phyloP scores from a whole-genome alignment of 2,329 filamentous ascomycete species.

The Sodiomyces alkalinus region DNA sequence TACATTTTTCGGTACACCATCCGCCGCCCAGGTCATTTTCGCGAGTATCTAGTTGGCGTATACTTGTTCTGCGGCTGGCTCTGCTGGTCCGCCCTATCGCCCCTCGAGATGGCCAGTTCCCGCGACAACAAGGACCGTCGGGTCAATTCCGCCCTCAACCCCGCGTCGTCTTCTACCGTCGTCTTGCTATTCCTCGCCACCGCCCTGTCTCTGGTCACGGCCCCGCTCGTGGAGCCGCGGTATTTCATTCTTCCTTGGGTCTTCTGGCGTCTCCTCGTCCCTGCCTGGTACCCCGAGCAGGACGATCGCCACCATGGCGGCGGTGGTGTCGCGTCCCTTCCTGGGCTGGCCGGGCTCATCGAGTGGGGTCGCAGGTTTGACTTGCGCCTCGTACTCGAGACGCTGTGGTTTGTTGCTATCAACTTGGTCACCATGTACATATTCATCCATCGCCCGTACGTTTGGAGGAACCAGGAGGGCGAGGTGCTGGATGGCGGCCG shows the following conservation, averaged over 20 bases:
- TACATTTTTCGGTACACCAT: constrained; percentile 85
- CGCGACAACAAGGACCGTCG: neutral
- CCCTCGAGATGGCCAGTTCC: too few species aligned
- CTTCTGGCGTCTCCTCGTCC: constrained; percentile 74
- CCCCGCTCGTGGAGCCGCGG: constrained; percentile 83
- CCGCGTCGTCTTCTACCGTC: constrained; percentile 31
- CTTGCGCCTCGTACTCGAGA: constrained; percentile 43
- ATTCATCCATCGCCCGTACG: constrained; percentile 53
- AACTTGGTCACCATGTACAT: constrained; percentile 54
- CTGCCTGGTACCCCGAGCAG: too few species aligned
- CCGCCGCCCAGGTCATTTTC: constrained; percentile 44
- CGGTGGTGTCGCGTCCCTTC: neutral
- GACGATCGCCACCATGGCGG: constrained; percentile 3
- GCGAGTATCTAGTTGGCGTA: constrained; percentile 50
- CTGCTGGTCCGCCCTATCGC: constrained; percentile 50
- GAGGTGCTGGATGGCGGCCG: constrained; percentile 35
- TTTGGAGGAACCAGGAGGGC: constrained; percentile 43
- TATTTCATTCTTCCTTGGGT: constrained; percentile 96
- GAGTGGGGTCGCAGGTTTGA: constrained; percentile 17
- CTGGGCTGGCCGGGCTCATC: constrained; percentile 3
- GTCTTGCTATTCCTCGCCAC: constrained; percentile 53
- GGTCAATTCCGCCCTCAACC: too few species aligned
- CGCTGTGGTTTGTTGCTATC: constrained; percentile 50
- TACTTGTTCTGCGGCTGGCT: constrained; percentile 61
- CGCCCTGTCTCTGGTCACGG: constrained; percentile 65